Base-by-base conservation (phyloP, 805 yeast species). In the Kockiozyma suomiensis region DNA sequence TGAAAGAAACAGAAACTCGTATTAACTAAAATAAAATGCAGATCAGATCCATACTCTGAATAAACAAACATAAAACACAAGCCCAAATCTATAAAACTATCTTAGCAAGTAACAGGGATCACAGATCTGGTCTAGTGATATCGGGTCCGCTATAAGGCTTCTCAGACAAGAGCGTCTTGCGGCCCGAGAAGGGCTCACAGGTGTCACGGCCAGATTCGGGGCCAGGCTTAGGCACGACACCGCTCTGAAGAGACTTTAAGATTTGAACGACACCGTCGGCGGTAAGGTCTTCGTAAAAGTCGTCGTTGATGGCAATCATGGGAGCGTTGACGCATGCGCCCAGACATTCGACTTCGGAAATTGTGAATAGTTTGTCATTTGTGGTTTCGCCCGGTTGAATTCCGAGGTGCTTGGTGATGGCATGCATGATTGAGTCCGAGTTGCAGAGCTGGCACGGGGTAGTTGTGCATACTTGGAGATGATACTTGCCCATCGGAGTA, bases 251-350 rank as follows among this genome's bases (percentile, higher is more conserved):
- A 56, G 81, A 84, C 65, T 84, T 80, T 72, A 89, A 80, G 48
- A 90, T 73, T 62, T 80, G 79, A 37, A 82, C 80, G 28, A 87
- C 82, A 48, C 82, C 80, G 65, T 86, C 87, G 25, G 85, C 79
- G 37, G 92, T 86, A 75, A 89, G 80, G 74, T 89, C 96, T 76
- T 89, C 96, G 70, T 80, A 86, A 76, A 78, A 89, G 72, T 87
- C 91, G 75, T 89, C 96, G 74, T 88, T 88, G 54, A 89, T 77
- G 62, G 89, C 96, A 56, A 90, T 78, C 90, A 89, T 89, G 55
- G 96, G 96, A 6, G 88, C 96, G 74, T 89, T 89, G 52, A 89
- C 91, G 79, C 96, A 89, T 2, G 96, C 96, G 59, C 96, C 96
- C 52, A 88, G 82, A 76, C 96, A 89, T 76, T 89, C 96, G 64